Evolutionary conservation across 1,139 yeast species (phyloP), one percentile per base, ranked within the genome.

Genomic region (Hanseniaspora uvarum): DNA sequence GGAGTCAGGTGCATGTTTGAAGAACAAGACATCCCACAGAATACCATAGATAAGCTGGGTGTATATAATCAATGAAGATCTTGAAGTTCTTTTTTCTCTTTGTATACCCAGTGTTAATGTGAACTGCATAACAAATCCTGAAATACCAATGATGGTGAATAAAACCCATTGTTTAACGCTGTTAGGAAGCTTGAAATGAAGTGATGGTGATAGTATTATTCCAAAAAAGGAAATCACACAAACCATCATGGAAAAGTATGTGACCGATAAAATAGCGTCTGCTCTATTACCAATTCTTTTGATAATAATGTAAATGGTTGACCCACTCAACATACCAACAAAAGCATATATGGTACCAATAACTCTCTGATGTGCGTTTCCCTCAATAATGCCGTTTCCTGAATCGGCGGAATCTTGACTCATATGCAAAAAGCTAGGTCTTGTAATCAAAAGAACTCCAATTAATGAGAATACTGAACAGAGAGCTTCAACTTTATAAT

Each of bases 121-220:
- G 61, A 81, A 80, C 65, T 88, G 96, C 80, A 83, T 84, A 55
- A 81, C 68, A 65, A 88, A 88, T 0, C 96, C 96, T 46, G 85
- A 75, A 12, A 83, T 59, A 2, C 96, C 95, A 58, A 86, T 75
- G 31, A 76, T 65, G 1, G 70, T 55, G 58, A 88, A 76, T 33
- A 84, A 68, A 6, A 70, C 60, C 94, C 95, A 84, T 63, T 86
- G 92, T 59, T 71, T 70, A 1, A 61, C 43, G 26, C 77, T 75
- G 26, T 72, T 73, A 0, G 95, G 95, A 1, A 79, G 59, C 50
- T 73, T 79, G 65, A 86, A 81, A 1, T 74, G 63, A 56, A 83
- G 67, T 0, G 79, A 75, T 0, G 94, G 94, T 1, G 80, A 66
- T 1, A 74, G 60, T 1, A 78, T 39, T n/a, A 84, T 72, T 12